Percentiles rank a stretch among this genome's conserved stretches.
Evolutionary conservation across 148 eudicot genomes (phyloP).

Genomic region (Vaccinium vitisidaea): DNA sequence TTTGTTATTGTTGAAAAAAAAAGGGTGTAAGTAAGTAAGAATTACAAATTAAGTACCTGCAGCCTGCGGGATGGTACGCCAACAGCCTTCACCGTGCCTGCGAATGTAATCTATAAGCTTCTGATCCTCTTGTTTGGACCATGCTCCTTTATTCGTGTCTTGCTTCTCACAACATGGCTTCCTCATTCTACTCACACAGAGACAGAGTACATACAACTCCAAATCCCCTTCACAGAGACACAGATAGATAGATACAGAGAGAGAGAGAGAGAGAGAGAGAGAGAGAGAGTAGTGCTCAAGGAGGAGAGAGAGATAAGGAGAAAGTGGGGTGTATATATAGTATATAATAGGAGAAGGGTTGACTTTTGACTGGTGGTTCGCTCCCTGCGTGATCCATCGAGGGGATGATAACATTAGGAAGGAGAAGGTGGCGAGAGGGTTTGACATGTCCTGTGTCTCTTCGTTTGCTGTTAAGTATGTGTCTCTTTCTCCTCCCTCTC

Average conservation of each 20-base stretch:
- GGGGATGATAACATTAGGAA: background rate
- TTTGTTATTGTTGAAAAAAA: too few species aligned
- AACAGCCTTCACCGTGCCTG: conserved; percentile 33
- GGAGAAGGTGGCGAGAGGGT: background rate
- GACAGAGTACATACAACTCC: background rate
- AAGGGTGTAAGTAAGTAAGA: too few species aligned
- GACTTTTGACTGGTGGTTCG: conserved; percentile 32
- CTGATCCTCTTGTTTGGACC: conserved; percentile 45
- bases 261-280: conserved; percentile 11
- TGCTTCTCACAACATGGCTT: conserved; percentile 38
- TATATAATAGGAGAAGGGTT: background rate
- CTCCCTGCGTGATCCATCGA: conserved; percentile 3
- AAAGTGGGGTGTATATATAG: background rate
- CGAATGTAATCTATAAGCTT: conserved; percentile 36
- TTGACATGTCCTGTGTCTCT: background rate
- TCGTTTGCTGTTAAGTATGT: conserved; percentile 10
- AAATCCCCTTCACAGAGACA: background rate
- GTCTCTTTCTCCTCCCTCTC: background rate
- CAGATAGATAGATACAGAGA: background rate
- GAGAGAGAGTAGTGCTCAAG: background rate
- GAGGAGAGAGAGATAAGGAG: background rate
- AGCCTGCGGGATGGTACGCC: conserved; percentile 40
- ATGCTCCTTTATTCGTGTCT: conserved; percentile 37
- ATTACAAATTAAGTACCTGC: conserved; percentile 21
- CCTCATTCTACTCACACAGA: conserved; percentile 21